Base-by-base conservation (phyloP, 2,329 filamentous ascomycete species). In the Hypoxylon rubiginosum region DNA sequence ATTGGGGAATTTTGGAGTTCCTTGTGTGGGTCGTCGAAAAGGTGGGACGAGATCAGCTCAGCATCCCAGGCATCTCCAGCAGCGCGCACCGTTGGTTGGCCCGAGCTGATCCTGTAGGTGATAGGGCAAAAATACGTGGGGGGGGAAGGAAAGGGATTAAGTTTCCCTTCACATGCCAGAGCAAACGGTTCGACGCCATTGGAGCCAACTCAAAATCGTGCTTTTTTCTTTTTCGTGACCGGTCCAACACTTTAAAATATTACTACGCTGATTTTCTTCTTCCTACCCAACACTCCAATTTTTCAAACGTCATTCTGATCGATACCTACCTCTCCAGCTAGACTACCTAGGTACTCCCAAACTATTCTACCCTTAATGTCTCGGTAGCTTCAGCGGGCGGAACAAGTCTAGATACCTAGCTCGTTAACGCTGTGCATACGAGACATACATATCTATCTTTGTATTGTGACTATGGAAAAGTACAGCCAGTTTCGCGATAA, bases 401-500 rank as follows among this genome's bases (percentile, higher is more conserved):
- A n/a, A 24, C 46, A 49, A 26, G 43, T 26, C 17, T 52, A 52
- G 30, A 15, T 45, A 45, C 24, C 15, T 45, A 48, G 41, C 50
- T 24, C 36, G 11, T 48, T 48, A 11, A 48, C 19, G 19, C 46
- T 49, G 46, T 17, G 46, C 17, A 17, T 24, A n/a, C 21, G 4
- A 30, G 30, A 45, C 11, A 8, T 34, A n/a, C n/a, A n/a, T n/a
- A n/a, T n/a, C n/a, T n/a, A n/a, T n/a, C n/a, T n/a, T n/a, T n/a
- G n/a, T 13, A 32, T n/a, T 32, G 36, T 10, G 43, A 70, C 17
- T 3, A 97, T 97, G 94, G 94, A 97, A 84, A 97, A 97, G 79
- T 97, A 93, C 79, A 95, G 92, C 62, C 93, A 97, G 79, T 97
- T 93, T 76, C 90, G 94, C 74, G 94, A 97, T 81, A 89, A 91